Evolutionary conservation across 257 asterid species (phyloP).

Genomic region (Scutellaria baicalensis): DNA sequence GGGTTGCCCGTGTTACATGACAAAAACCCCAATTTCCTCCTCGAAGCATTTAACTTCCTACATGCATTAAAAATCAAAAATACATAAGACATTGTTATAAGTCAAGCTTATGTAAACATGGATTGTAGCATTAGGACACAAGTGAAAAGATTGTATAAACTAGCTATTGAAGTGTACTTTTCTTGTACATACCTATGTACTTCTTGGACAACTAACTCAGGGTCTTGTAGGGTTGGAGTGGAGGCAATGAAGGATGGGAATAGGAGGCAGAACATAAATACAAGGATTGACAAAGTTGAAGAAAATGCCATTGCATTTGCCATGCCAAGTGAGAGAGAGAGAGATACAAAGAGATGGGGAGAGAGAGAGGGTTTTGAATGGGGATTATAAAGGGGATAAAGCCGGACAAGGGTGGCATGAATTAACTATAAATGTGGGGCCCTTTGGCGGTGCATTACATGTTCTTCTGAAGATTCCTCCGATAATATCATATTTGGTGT

Average conservation of each 20-base stretch:
- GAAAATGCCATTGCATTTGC: constrained; percentile 26
- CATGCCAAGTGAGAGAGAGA: background rate
- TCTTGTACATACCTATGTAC: constrained; percentile 36
- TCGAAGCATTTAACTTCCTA: constrained; percentile 36
- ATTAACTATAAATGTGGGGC: constrained; percentile 36
- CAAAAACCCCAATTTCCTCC: constrained; percentile 45
- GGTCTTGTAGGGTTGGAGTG: constrained; percentile 27
- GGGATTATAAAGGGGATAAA: constrained; percentile 26
- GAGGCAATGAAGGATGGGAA: constrained; percentile 37
- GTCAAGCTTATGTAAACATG: too few species aligned
- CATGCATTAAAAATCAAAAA: background rate
- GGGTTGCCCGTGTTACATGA: constrained; percentile 61
- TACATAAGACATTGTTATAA: background rate
- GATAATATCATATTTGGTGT: too few species aligned
- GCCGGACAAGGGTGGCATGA: constrained; percentile 27
- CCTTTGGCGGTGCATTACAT: background rate
- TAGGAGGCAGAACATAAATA: constrained; percentile 13
- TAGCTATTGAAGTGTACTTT: background rate
- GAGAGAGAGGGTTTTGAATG: constrained; percentile 12
- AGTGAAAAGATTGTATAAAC: background rate
- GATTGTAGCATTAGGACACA: background rate
- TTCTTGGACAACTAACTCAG: constrained; percentile 40
- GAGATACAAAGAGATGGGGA: background rate
- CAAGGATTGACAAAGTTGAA: constrained; percentile 4
- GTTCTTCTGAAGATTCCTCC: too few species aligned